Base-by-base conservation (phyloP, 2,329 filamentous ascomycete species). In the Cryoendolithus antarcticus region DNA sequence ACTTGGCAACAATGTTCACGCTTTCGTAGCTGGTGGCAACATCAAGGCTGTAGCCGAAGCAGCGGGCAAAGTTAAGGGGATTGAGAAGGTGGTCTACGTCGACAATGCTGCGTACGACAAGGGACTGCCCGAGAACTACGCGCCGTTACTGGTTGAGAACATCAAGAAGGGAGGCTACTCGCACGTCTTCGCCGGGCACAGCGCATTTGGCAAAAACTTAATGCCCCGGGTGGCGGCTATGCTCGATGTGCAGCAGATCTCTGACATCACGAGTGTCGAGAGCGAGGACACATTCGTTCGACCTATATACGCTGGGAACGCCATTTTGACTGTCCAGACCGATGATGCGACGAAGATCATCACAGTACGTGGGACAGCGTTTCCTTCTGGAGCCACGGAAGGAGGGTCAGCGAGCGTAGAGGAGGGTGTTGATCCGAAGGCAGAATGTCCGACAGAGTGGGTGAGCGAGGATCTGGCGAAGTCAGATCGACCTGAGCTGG, bases 241-340 rank as follows among this genome's bases (percentile, higher is more conserved):
- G 40, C 72, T 98, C 43, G 91, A 98, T 61, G 77, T 81, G 29
- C 88, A 95, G 65, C 88, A 93, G 59, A 78, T 98, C 45, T 94
- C 88, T 33, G 91, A 98, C 60, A 83, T 96, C 50, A 95, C 79
- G 11, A 71, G 65, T 1, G 82, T 98, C 57, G 78, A 95, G 63
- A 76, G 76, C 62, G 88, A 94, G 62, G 88, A 89, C 61, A 95
- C 86, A 9, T 98, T 98, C 56, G 82, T 95, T 40, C 82, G 91
- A 41, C 89, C 91, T 21, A 95, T 98, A 57, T 98, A 98, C 61
- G 91, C 91, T 42, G 91, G 91, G 40, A 98, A 98, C 59, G 91
- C 89, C 35, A 94, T 98, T 56, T 77, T 93, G 29, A 98, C 91
- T 7, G 88, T 98, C 43, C 84, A 96, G 63, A 94, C 86, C 2